A percentile compares a stretch with the other conserved stretches of the same genome.
These are phyloP conservation scores for Keithomyces neogunnii DNA, from an alignment of 2,329 filamentous ascomycete genomes.

Conservation along the genomic window DNA sequence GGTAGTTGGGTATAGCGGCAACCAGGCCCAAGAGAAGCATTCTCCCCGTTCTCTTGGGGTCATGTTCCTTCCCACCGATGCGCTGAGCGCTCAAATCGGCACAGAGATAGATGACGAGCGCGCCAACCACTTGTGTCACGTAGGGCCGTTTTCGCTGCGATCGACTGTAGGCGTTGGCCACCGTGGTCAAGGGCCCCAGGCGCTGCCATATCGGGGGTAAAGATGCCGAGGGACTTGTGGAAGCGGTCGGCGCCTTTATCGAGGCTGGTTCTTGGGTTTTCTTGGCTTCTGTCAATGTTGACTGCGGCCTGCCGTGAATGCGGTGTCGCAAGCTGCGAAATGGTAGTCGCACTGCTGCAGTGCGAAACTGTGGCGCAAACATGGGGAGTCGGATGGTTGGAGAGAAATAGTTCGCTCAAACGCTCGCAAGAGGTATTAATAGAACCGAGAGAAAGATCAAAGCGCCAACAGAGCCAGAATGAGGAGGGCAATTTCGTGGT, in stretches of 20 bases:
- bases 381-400: neutral
- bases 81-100: conserved; percentile 73
- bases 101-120: conserved; percentile 68
- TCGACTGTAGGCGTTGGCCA: conserved; percentile 54
- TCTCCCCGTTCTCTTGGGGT: conserved; percentile 58
- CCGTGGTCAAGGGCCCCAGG: conserved; percentile 46
- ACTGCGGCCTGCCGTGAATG: neutral
- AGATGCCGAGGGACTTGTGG: neutral
- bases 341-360: neutral
- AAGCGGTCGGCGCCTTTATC: neutral
- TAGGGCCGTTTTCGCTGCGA: conserved; percentile 67
- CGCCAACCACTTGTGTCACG: conserved; percentile 68
- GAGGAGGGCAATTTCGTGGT: too few species aligned
- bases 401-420: too few species aligned
- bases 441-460: too few species aligned
- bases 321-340: neutral
- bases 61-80: conserved; percentile 55
- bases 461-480: too few species aligned
- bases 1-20: conserved; percentile 69
- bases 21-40: conserved; percentile 67
- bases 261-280: neutral
- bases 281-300: neutral
- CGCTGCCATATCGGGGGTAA: conserved; percentile 42
- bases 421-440: too few species aligned
- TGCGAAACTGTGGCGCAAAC: neutral